Conservation (phyloP, 116 monocot genomes). For the Trichopus zeylanicus region DNA sequence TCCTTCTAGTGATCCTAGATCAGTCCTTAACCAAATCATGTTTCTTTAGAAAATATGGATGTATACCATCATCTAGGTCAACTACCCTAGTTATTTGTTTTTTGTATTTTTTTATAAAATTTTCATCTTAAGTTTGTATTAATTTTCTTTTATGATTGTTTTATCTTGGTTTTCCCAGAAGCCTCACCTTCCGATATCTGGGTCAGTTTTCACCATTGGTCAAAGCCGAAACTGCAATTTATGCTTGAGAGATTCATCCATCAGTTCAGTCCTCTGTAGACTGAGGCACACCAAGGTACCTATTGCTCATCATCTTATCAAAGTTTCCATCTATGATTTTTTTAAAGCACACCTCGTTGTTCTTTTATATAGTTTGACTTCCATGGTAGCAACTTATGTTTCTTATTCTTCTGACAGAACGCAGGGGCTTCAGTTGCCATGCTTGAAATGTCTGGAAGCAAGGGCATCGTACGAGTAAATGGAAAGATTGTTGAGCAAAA, state of each 20-base stretch:
- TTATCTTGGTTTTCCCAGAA: constrained; percentile 39
- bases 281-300: constrained; percentile 61
- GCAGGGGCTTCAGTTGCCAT: constrained; percentile 30
- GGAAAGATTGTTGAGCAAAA: constrained; percentile 46
- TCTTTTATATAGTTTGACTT: too few species aligned
- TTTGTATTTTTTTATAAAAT: too few species aligned
- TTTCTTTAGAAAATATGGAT: too few species aligned
- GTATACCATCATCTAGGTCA: too few species aligned
- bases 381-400: not conserved
- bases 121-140: not conserved
- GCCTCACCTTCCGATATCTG: constrained; percentile 44
- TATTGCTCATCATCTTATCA: not conserved
- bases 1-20: too few species aligned
- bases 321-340: too few species aligned
- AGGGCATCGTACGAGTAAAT: constrained; percentile 65
- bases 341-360: too few species aligned
- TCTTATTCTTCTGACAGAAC: constrained; percentile 26
- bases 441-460: constrained; percentile 68
- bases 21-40: too few species aligned
- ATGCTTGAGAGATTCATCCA: constrained; percentile 50
- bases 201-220: constrained; percentile 67
- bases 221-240: constrained; percentile 58
- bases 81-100: too few species aligned
- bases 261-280: constrained; percentile 61
- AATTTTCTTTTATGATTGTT: not conserved